Conservation (phyloP, 2,329 filamentous ascomycete species). For the Claviceps lovelessii region DNA sequence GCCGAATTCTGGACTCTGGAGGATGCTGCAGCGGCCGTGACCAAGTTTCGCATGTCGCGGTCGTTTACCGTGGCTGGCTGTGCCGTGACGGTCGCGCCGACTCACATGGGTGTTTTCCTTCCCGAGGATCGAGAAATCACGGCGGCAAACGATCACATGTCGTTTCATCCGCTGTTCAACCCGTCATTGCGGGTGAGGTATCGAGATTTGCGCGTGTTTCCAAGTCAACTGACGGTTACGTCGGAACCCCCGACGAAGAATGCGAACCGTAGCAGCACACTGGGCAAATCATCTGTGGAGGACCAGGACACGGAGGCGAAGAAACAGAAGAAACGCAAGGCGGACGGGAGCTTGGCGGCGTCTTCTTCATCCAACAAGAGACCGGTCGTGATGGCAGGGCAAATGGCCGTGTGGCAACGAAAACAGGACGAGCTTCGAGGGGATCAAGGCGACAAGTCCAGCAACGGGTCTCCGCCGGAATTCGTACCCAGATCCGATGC, state of each 20-base stretch:
- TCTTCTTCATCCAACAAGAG: conserved; percentile 21
- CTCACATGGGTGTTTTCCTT: conserved; percentile 74
- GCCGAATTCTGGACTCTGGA: conserved; percentile 66
- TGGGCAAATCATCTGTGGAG: conserved; percentile 7
- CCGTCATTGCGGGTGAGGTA: conserved; percentile 55
- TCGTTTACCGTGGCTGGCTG: conserved; percentile 67
- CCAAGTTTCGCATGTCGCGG: conserved; percentile 55
- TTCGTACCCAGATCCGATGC: conserved; percentile 1
- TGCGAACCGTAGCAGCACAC: conserved; percentile 12
- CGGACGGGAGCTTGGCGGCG: conserved; percentile 22
- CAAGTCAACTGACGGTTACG: conserved; percentile 48
- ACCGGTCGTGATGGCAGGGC: conserved; percentile 25
- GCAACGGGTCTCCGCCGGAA: not conserved
- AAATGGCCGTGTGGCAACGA: conserved; percentile 31
- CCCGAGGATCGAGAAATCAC: conserved; percentile 48
- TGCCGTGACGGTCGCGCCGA: conserved; percentile 56
- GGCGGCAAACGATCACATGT: conserved; percentile 44
- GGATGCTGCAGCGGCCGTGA: conserved; percentile 60
- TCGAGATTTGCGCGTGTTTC: conserved; percentile 62
- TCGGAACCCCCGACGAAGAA: conserved; percentile 26
- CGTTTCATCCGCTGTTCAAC: conserved; percentile 58
- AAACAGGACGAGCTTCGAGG: conserved; percentile 27
- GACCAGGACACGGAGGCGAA: conserved; percentile 20
- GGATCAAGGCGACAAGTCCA: conserved; percentile 1
- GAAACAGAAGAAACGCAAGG: conserved; percentile 40